These are phyloP conservation scores for Kazachstania sp. DNA, from an alignment of 1,139 yeast genomes.

Conservation along the genomic window DNA sequence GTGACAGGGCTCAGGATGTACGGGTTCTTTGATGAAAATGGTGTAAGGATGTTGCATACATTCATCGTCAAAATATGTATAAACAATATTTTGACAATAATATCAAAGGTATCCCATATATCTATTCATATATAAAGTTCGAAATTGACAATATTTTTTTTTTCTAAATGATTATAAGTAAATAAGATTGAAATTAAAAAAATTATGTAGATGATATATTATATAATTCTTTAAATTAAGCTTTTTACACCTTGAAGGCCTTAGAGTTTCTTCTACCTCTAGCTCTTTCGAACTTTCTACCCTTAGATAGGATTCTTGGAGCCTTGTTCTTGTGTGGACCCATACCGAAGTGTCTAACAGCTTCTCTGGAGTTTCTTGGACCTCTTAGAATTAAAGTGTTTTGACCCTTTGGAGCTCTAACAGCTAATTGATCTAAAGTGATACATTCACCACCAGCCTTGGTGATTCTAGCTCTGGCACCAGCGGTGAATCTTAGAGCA, in stretches of 20 bases:
- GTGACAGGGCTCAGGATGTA: too few species aligned
- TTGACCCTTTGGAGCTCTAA: conserved; percentile 99
- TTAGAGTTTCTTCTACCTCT: conserved; percentile 99
- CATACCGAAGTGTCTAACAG: conserved; percentile 99
- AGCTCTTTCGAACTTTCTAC: conserved; percentile 99
- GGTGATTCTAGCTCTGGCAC: conserved; percentile 95
- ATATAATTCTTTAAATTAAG: conserved; percentile 11
- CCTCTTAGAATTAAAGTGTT: conserved; percentile 98
- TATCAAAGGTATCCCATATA: too few species aligned
- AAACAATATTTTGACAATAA: too few species aligned
- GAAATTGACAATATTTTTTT: too few species aligned
- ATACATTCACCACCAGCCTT: conserved; percentile 99
- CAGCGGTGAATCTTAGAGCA: conserved; percentile 98
- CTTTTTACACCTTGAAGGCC: conserved; percentile 98
- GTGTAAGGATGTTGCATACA: too few species aligned
- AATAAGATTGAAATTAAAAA: too few species aligned
- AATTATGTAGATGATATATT: background rate
- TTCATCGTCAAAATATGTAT: too few species aligned
- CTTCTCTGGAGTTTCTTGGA: conserved; percentile 98
- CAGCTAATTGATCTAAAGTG: conserved; percentile 98
- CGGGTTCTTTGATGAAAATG: too few species aligned
- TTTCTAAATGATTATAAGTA: too few species aligned
- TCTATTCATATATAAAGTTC: too few species aligned
- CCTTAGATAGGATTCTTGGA: conserved; percentile 94
- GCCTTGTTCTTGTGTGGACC: conserved; percentile 99